Evolutionary conservation across 1,284 basidiomycete species (phyloP).

Genomic region (Macrocystidia cucumis): DNA sequence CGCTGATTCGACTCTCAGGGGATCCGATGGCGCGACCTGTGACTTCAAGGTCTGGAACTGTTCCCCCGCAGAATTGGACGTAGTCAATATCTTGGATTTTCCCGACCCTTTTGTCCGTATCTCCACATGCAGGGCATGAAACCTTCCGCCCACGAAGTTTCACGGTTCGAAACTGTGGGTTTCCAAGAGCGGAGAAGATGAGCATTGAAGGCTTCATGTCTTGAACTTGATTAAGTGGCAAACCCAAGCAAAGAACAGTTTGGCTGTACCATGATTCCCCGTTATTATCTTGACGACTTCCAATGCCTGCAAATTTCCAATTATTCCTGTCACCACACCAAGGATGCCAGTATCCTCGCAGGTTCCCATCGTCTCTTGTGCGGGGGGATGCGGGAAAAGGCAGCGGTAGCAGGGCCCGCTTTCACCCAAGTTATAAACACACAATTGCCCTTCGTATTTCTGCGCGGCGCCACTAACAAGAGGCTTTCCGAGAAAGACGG

Average conservation of each 20-base stretch:
- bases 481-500: conserved; percentile 68
- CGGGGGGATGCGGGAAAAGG: conserved; percentile 77
- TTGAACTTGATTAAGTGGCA: conserved; percentile 16
- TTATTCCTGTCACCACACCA: conserved; percentile 85
- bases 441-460: conserved; percentile 86
- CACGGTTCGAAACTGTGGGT: conserved; percentile 75
- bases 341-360: conserved; percentile 93
- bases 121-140: conserved; percentile 58
- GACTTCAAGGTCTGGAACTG: conserved; percentile 52
- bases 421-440: conserved; percentile 63
- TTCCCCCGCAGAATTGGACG: conserved; percentile 72
- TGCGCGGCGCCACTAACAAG: conserved; percentile 94
- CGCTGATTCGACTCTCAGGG: conserved; percentile 35
- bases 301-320: conserved; percentile 88
- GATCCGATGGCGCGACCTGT: conserved; percentile 37
- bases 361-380: conserved; percentile 55
- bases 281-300: conserved; percentile 83
- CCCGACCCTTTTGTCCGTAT: conserved; percentile 31
- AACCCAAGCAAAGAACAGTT: background rate
- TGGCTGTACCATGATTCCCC: conserved; percentile 66
- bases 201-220: conserved; percentile 58
- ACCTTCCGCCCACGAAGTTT: conserved; percentile 65
- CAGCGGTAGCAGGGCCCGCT: conserved; percentile 92
- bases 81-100: conserved; percentile 58
- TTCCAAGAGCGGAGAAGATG: conserved; percentile 65